Evolutionary conservation across 106 monocot genomes (phyloP), one percentile per base, ranked within the genome.

Genomic region (Amphibolis antarctica): DNA sequence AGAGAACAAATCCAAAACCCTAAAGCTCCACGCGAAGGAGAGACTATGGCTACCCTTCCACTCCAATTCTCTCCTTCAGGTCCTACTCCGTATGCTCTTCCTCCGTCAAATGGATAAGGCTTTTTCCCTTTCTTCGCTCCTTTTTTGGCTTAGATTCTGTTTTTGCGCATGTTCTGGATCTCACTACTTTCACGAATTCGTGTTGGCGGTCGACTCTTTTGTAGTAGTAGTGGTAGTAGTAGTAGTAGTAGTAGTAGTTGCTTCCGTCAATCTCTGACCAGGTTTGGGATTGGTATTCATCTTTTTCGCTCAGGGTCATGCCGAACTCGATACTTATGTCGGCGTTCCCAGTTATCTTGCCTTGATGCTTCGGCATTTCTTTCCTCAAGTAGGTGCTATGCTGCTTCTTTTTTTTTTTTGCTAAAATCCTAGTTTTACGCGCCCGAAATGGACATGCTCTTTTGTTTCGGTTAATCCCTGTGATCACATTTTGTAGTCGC

Each of bases 11-110:
- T 66, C 72, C 12, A 75, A 78, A 51, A 59, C 68, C 47, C 84
- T 88, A 18, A 73, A 73, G 56, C 72, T 88, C 46, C 88, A 88
- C 76, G 88, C 88, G 15, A 88, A 88, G 56, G 72, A 88, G 79
- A 83, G 74, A 70, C 42, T 88, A 51, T 65, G 74, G 73, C 42
- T 88, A 51, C 67, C 67, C 43, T 20, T 88, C 25, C 68, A 69
- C 56, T 71, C 80, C 67, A 75, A 81, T 12, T 60, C 66, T 49
- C 64, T 76, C 55, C 28, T 84, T 46, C 88, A 88, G 88, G 88
- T 81, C 7, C 17, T 30, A 11, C 65, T 30, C 12, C 57, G 12
- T 25, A 21, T 25, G 10, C n/a, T 15, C 0, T 52, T n/a, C 26
- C 36, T 12, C 18, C 36, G 17, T 20, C 23, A 11, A 17, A 0